A percentile compares a stretch with the other conserved stretches of the same genome.
These are phyloP conservation scores for Gossypium arboreum DNA, from an alignment of 345 rosid species.

Conservation along the genomic window DNA sequence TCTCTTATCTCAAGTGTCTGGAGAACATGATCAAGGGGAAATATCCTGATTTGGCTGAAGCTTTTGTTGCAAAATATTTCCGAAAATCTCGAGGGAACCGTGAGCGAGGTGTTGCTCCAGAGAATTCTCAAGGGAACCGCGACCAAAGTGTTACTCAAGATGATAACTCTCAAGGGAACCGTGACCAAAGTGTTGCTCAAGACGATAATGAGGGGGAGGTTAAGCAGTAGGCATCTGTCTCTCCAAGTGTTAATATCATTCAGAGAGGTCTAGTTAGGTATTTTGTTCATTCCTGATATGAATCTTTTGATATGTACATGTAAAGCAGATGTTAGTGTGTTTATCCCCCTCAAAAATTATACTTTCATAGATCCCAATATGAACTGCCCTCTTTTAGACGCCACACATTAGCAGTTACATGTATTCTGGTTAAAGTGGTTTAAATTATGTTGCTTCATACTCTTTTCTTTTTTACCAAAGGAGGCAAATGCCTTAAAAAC, in stretches of 20 bases:
- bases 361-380: background rate
- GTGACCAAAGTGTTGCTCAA: slow-evolving; percentile 14
- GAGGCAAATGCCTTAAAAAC: no score
- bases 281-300: slow-evolving; percentile 7
- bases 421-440: background rate
- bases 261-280: background rate
- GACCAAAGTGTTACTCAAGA: slow-evolving; percentile 34
- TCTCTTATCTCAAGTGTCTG: slow-evolving; percentile 74
- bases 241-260: background rate
- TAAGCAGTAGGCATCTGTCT: background rate
- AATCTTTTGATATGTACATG: slow-evolving; percentile 35
- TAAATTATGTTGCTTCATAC: no score
- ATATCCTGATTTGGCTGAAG: slow-evolving; percentile 58
- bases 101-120: slow-evolving; percentile 36
- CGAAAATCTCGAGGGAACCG: slow-evolving; percentile 35
- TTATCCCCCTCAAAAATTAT: background rate
- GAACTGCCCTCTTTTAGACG: slow-evolving; percentile 1
- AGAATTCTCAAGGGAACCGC: slow-evolving; percentile 12
- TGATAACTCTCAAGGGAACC: slow-evolving; percentile 1
- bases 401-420: background rate
- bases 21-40: slow-evolving; percentile 55
- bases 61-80: slow-evolving; percentile 61
- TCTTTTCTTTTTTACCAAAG: no score
- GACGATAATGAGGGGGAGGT: slow-evolving; percentile 17
- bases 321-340: slow-evolving; percentile 19